Evolutionary conservation across 2,329 filamentous ascomycete genomes (phyloP), one percentile per base, ranked within the genome.

Genomic region (Lecanicillium sp.): DNA sequence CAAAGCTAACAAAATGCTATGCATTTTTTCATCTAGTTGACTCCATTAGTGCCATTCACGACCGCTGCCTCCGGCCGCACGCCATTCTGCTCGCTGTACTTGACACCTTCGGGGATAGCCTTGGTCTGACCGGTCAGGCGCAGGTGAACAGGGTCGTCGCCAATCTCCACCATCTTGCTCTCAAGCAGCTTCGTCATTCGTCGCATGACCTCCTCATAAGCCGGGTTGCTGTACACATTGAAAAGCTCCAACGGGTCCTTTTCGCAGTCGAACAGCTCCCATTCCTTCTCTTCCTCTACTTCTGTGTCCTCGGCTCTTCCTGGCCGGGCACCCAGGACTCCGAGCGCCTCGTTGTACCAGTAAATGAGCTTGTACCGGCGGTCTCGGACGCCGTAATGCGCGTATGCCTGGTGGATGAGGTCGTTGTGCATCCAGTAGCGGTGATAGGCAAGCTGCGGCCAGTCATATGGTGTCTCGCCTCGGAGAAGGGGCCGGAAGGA

Each of bases 381-480:
- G 43, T 74, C 59, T 0, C 71, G 58, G 7, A 72, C 57, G 2
- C 71, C 71, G 39, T 74, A 74, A 48, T 75, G 71, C 0, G 71
- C 70, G 43, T 66, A 65, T 0, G 66, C 67, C 6, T 71, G 47
- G 43, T 75, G 70, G 8, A 69, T 67, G 1, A 60, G 50, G 41
- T 75, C 70, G 17, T 62, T 61, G 49, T 74, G 66, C 71, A 74
- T 74, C 70, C 69, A 74, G 52, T 74, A 75, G 1, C 69, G 62
- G 41, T 76, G 69, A 40, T 74, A 74, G 0, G 70, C 71, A 0
- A 73, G 57, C 43, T 74, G 66, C 39, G 68, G 64, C 69, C 70
- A 74, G 39, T 64, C 57, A 0, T 20, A 20, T 0, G 66, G 68
- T 1, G 63, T 64, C 3, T 50, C 37, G 3, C 61, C 60, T 11